A percentile compares a stretch with the other conserved stretches of the same genome.
These are phyloP conservation scores for Antitrichia curtipendula DNA, from an alignment of 225 moss, liverwort and hornwort genomes.

Conservation along the genomic window DNA sequence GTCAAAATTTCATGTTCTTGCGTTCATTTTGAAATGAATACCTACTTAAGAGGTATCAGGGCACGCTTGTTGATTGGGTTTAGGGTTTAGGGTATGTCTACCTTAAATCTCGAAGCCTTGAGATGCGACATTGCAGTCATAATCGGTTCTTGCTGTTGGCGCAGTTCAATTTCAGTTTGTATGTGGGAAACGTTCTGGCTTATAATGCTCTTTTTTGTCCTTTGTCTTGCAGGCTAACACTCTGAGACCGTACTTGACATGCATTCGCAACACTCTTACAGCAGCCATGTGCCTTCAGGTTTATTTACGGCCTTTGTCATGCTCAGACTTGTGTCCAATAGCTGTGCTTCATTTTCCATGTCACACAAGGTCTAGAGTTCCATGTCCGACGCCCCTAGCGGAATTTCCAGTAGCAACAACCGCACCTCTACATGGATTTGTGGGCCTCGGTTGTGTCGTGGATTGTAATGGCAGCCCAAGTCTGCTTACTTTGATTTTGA, in stretches of 20 bases:
- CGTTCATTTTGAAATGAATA: not conserved
- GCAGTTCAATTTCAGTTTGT: not conserved
- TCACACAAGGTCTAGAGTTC: not conserved
- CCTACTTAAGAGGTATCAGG: not conserved
- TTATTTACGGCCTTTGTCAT: not conserved
- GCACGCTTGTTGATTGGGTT: not conserved
- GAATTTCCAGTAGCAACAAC: not conserved
- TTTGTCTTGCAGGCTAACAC: slow-evolving; percentile 67
- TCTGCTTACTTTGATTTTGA: not conserved
- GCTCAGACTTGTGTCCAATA: not conserved
- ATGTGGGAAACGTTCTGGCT: not conserved
- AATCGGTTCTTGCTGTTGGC: not conserved
- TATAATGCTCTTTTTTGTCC: not conserved
- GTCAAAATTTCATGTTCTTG: not conserved
- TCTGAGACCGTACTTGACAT: slow-evolving; percentile 90
- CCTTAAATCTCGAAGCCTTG: not conserved
- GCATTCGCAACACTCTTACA: slow-evolving; percentile 93
- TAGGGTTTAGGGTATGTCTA: not conserved
- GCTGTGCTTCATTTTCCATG: not conserved
- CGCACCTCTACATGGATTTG: not conserved
- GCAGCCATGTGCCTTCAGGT: slow-evolving; percentile 99
- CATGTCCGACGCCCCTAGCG: not conserved
- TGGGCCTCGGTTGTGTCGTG: not conserved
- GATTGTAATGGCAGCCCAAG: not conserved
- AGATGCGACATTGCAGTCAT: not conserved